phyloP scores from a whole-genome alignment of 169 alveolate species.

The Cystoisospora suis region DNA sequence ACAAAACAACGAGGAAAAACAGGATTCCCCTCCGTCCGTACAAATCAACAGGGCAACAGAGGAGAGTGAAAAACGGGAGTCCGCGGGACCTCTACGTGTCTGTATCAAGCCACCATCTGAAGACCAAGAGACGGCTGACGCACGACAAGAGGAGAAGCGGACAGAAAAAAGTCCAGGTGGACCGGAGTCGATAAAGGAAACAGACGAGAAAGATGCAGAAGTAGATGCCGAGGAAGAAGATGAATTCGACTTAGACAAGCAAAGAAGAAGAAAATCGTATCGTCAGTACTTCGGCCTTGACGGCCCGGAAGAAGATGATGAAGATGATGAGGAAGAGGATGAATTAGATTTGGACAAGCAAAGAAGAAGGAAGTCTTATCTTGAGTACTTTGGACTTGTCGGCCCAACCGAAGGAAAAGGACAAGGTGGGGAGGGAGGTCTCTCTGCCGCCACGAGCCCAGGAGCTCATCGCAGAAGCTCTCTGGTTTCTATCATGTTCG shows the following conservation, averaged over 20 bases:
- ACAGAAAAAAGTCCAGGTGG: no score
- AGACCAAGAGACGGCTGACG: no score
- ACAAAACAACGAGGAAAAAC: no score
- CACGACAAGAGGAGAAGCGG: no score
- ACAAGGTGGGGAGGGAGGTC: background rate
- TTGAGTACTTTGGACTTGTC: background rate
- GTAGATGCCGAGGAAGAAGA: background rate
- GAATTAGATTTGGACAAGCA: background rate
- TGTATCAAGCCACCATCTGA: no score
- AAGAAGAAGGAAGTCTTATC: background rate
- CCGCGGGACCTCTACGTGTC: no score
- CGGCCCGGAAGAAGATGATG: background rate
- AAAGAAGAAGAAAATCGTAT: background rate
- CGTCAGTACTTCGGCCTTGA: background rate
- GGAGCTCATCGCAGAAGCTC: background rate
- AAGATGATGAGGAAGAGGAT: no score
- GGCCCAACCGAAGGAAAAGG: background rate
- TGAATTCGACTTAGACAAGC: background rate
- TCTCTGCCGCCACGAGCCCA: background rate
- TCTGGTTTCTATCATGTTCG: constrained; percentile 2
- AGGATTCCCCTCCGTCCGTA: no score
- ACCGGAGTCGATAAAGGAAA: no score
- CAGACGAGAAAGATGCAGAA: background rate
- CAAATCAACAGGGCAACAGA: no score
- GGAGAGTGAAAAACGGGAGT: no score